Evolutionary conservation across 192 early-diverging fungal species (phyloP).

Genomic region (Geranomyces michiganensis): DNA sequence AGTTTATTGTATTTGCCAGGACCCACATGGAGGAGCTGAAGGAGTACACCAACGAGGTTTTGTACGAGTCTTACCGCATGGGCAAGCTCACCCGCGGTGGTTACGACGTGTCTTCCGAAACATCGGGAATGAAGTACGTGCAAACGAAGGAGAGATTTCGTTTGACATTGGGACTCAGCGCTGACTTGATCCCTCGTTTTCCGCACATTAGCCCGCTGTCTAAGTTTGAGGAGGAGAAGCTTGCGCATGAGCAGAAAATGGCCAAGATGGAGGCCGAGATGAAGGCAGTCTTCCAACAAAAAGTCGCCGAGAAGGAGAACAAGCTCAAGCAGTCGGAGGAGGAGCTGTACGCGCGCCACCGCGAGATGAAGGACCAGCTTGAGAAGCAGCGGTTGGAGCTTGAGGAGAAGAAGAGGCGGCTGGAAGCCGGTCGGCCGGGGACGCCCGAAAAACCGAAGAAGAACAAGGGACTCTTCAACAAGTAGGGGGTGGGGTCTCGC

Average conservation of each 20-base stretch:
- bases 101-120: slow-evolving; percentile 25
- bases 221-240: slow-evolving; percentile 90
- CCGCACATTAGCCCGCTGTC: slow-evolving; percentile 42
- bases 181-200: background rate
- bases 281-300: slow-evolving; percentile 97
- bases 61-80: slow-evolving; percentile 65
- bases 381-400: slow-evolving; percentile 92
- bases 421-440: slow-evolving; percentile 68
- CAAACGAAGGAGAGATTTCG: background rate
- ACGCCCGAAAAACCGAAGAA: slow-evolving; percentile 78
- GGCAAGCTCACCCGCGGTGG: slow-evolving; percentile 52
- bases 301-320: slow-evolving; percentile 98
- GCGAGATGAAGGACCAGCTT: slow-evolving; percentile 97
- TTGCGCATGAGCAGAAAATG: slow-evolving; percentile 92
- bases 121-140: slow-evolving; percentile 16
- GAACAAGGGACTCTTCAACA: slow-evolving; percentile 70
- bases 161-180: background rate
- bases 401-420: slow-evolving; percentile 92
- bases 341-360: slow-evolving; percentile 93
- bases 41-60: slow-evolving; percentile 64
- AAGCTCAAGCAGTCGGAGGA: slow-evolving; percentile 98
- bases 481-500: too few species aligned
- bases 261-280: slow-evolving; percentile 99
- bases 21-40: slow-evolving; percentile 80
- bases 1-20: too few species aligned